These are phyloP conservation scores for Silene latifolia DNA, from an alignment of 148 eudicot species.

Conservation along the genomic window DNA sequence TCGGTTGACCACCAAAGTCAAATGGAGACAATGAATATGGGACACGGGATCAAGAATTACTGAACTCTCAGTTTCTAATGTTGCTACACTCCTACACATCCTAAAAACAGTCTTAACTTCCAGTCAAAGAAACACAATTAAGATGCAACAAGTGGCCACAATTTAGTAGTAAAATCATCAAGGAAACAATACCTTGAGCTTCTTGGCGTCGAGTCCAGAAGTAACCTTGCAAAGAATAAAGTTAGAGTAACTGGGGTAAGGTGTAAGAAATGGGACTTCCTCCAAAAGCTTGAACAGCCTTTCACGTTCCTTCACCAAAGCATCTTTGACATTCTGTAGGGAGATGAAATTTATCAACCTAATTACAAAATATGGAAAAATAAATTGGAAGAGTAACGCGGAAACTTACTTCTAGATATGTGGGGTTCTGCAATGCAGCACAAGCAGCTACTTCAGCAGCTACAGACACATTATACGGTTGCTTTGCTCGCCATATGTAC, in stretches of 20 bases:
- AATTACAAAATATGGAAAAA: neutral
- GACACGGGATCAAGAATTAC: neutral
- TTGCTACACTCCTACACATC: neutral
- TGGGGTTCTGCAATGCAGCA: conserved; percentile 81
- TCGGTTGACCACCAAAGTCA: too few species aligned
- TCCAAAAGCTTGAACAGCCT: conserved; percentile 73
- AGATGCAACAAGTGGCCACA: neutral
- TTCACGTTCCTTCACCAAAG: conserved; percentile 79
- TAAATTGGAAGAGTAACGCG: neutral
- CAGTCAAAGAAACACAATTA: neutral
- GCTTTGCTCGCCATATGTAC: conserved; percentile 94
- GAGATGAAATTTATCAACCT: neutral
- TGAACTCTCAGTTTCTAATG: neutral
- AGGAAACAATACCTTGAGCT: conserved; percentile 61
- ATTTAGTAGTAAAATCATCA: neutral
- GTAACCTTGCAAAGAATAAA: conserved; percentile 90
- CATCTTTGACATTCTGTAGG: conserved; percentile 66
- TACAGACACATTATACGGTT: conserved; percentile 95
- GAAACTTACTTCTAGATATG: conserved; percentile 62
- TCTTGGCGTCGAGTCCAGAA: conserved; percentile 84
- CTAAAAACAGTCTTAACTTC: neutral
- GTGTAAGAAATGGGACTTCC: conserved; percentile 78
- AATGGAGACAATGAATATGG: too few species aligned
- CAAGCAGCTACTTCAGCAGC: conserved; percentile 98
- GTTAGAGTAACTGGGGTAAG: conserved; percentile 86